These are phyloP conservation scores for Tolypocladium nubicola DNA, from an alignment of 2,329 filamentous ascomycete species.

Conservation along the genomic window DNA sequence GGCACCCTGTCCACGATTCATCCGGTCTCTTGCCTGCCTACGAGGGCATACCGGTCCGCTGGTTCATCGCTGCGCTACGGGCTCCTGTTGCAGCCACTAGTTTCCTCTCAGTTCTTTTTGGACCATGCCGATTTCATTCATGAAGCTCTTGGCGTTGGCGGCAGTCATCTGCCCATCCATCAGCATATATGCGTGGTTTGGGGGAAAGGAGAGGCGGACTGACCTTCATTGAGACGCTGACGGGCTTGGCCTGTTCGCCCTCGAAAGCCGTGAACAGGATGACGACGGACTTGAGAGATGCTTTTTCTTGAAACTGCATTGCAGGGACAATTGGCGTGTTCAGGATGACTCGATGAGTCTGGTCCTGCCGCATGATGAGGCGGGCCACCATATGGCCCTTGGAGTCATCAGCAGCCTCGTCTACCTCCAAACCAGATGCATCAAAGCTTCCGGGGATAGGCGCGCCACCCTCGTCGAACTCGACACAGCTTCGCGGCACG, in stretches of 20 bases:
- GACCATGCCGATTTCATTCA: conserved; percentile 37
- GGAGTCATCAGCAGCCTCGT: conserved; percentile 19
- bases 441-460: conserved; percentile 45
- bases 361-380: conserved; percentile 84
- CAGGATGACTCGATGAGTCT: conserved; percentile 74
- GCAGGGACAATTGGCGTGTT: conserved; percentile 73
- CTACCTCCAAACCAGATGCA: conserved; percentile 37
- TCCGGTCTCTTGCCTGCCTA: background rate
- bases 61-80: background rate
- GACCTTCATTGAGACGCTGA: conserved; percentile 53
- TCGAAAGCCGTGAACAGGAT: conserved; percentile 58
- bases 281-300: conserved; percentile 58
- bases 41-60: background rate
- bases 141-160: conserved; percentile 40
- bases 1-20: background rate
- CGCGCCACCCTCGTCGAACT: conserved; percentile 40
- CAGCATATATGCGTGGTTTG: background rate
- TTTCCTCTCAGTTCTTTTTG: conserved; percentile 38
- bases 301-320: conserved; percentile 70
- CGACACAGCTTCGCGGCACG: conserved; percentile 47
- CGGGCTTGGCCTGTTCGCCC: conserved; percentile 40
- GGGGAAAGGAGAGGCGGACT: conserved; percentile 8
- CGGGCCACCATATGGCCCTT: conserved; percentile 45
- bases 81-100: conserved; percentile 9
- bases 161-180: conserved; percentile 36